Evolutionary conservation across 768 basidiomycete species (phyloP).

Genomic region (Boletus fagicola): DNA sequence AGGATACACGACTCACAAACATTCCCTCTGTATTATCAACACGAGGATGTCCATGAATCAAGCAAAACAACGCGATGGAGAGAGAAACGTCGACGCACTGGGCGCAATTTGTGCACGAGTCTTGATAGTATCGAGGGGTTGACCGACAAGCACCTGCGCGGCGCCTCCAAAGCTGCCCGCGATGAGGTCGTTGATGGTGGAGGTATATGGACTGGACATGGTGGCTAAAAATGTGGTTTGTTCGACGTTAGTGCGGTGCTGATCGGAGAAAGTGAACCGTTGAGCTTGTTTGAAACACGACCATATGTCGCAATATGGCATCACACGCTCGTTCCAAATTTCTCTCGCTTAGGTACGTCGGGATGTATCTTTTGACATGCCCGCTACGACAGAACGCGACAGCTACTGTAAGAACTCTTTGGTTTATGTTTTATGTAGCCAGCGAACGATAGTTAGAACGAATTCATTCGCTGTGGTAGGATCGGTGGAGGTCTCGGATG

Average conservation of each 20-base stretch:
- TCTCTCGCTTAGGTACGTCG: background rate
- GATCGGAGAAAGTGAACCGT: no score
- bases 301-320: constrained; percentile 5
- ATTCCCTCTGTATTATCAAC: constrained; percentile 57
- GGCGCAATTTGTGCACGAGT: constrained; percentile 86
- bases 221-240: background rate
- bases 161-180: constrained; percentile 93
- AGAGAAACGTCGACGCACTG: constrained; percentile 46
- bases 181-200: constrained; percentile 76
- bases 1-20: constrained; percentile 70
- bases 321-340: background rate
- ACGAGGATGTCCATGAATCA: constrained; percentile 5
- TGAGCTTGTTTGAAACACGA: no score
- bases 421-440: background rate
- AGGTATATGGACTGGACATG: constrained; percentile 35
- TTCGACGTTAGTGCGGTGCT: background rate
- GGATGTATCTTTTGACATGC: no score
- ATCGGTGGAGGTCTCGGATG: background rate
- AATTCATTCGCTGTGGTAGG: background rate
- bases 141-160: constrained; percentile 92
- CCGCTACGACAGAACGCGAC: background rate
- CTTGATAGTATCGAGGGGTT: constrained; percentile 87
- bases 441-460: background rate
- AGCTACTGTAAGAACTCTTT: no score
- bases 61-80: background rate